phyloP scores from a whole-genome alignment of 2,329 filamentous ascomycete genomes.

The Lachnellula cervina region DNA sequence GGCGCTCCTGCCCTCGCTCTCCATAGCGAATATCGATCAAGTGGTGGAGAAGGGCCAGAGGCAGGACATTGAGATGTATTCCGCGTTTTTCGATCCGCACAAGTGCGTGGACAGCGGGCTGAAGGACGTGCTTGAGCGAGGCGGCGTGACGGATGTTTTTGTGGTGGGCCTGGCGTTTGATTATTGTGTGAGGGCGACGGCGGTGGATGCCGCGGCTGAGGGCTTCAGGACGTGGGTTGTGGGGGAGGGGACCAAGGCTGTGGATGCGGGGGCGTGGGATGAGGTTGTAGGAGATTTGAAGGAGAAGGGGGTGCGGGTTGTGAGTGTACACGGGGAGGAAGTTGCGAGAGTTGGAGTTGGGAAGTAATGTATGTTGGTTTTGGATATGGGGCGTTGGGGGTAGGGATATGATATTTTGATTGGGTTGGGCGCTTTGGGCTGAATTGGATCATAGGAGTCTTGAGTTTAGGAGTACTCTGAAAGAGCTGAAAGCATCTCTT shows the following conservation, averaged over 20 bases:
- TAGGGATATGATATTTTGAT: not conserved
- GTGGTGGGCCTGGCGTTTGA: constrained; percentile 83
- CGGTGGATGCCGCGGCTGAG: constrained; percentile 67
- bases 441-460: too few relatives aligned
- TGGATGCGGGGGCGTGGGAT: constrained; percentile 58
- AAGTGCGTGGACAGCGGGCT: constrained; percentile 59
- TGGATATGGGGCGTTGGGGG: not conserved
- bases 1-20: constrained; percentile 67
- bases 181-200: constrained; percentile 82
- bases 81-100: constrained; percentile 82
- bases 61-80: constrained; percentile 83
- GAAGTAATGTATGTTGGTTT: not conserved
- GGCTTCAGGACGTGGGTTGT: constrained; percentile 76
- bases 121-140: constrained; percentile 48
- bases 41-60: constrained; percentile 76
- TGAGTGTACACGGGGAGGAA: constrained; percentile 53
- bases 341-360: constrained; percentile 42
- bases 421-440: too few relatives aligned
- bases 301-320: constrained; percentile 55
- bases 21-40: constrained; percentile 52
- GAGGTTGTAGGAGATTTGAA: constrained; percentile 47
- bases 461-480: too few relatives aligned
- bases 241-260: constrained; percentile 71
- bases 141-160: constrained; percentile 70
- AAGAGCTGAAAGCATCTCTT: too few relatives aligned